These are phyloP conservation scores for Cordyceps farinosa DNA, from an alignment of 2,329 filamentous ascomycete genomes.

Conservation along the genomic window DNA sequence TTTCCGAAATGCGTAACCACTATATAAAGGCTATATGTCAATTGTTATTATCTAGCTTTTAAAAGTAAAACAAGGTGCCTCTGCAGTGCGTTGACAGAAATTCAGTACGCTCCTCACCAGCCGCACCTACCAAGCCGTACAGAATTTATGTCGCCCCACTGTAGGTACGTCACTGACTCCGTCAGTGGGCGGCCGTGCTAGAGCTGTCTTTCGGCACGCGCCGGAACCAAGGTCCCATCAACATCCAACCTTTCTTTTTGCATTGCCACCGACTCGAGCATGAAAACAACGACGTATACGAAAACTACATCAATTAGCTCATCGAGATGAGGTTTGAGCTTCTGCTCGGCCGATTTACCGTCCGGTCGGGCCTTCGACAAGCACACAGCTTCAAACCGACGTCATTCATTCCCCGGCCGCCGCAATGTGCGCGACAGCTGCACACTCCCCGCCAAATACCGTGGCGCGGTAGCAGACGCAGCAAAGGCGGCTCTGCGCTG, in stretches of 20 bases:
- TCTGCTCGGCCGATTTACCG: constrained; percentile 42
- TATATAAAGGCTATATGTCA: too few species aligned
- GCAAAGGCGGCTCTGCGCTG: constrained; percentile 27
- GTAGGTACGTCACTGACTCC: constrained; percentile 3
- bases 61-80: too few species aligned
- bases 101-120: too few species aligned
- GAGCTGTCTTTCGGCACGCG: constrained; percentile 3
- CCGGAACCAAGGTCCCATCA: constrained; percentile 5
- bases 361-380: constrained; percentile 35
- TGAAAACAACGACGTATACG: constrained; percentile 3
- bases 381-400: constrained; percentile 22
- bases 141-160: too few species aligned
- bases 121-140: too few species aligned
- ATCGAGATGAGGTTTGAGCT: constrained; percentile 46
- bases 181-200: not conserved
- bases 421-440: constrained; percentile 18
- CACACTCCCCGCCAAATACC: constrained; percentile 25
- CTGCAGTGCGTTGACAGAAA: too few species aligned
- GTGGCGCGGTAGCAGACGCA: constrained; percentile 24
- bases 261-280: constrained; percentile 6
- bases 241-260: not conserved
- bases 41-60: too few species aligned
- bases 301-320: constrained; percentile 20
- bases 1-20: too few species aligned
- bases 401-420: not conserved